phyloP scores from a whole-genome alignment of 2,329 filamentous ascomycete species.

The Pestalotiopsis sp. region DNA sequence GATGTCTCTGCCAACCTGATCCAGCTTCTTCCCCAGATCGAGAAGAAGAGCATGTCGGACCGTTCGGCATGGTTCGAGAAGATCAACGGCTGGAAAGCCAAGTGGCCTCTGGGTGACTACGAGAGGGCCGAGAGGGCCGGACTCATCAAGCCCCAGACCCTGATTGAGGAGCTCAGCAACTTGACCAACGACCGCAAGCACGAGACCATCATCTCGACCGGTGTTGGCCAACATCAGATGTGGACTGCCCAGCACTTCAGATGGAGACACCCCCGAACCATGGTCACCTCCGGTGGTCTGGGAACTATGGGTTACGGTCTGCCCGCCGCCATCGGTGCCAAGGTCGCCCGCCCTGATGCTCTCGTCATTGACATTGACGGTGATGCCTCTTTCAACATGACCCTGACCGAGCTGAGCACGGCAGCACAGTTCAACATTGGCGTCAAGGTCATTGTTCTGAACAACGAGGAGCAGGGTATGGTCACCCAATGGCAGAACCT shows the following conservation, averaged over 20 bases:
- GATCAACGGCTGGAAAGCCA: conserved; percentile 88
- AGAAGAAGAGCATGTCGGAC: conserved; percentile 62
- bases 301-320: conserved; percentile 97
- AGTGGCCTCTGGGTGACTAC: conserved; percentile 83
- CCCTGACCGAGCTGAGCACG: conserved; percentile 90
- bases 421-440: conserved; percentile 96
- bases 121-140: conserved; percentile 76
- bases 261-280: conserved; percentile 87
- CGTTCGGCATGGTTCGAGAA: conserved; percentile 86
- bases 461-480: conserved; percentile 99
- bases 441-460: conserved; percentile 91
- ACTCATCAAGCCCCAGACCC: conserved; percentile 89
- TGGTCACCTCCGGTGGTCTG: conserved; percentile 95
- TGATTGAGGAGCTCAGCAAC: conserved; percentile 89
- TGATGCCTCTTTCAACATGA: conserved; percentile 99
- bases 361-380: conserved; percentile 96
- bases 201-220: conserved; percentile 85
- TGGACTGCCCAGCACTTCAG: conserved; percentile 97
- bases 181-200: conserved; percentile 81
- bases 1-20: conserved; percentile 82
- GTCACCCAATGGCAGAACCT: conserved; percentile 98
- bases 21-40: conserved; percentile 72
- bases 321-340: conserved; percentile 92
- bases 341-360: conserved; percentile 79
- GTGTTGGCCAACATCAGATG: conserved; percentile 99